Evolutionary conservation across 1,139 yeast species (phyloP), one percentile per base, ranked within the genome.

Genomic region (Lodderomyces elongisporus): DNA sequence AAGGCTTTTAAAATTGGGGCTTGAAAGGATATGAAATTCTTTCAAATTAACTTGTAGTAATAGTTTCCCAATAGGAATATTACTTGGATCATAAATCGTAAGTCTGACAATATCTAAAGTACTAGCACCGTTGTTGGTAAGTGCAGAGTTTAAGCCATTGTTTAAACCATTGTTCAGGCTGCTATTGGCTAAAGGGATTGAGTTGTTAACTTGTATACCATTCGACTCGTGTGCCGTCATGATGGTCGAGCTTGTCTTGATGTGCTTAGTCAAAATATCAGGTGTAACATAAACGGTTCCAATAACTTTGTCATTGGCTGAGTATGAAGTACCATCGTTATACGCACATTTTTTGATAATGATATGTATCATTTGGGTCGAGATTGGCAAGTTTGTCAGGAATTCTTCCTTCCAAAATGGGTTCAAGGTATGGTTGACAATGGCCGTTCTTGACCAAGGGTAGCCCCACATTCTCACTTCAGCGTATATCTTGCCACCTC

Each of bases 401-500:
- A 79, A 77, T 29, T 66, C 71, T 47, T 83, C 89, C 49, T 83
- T 78, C 85, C 89, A 83, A 50, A 83, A 83, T 3, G 85, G 84
- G 37, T 70, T 66, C 8, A 52, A 47, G 0, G 71, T 55, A 36
- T 66, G 62, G 25, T 62, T 56, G 0, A 80, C 84, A 14, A 70
- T 57, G 0, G 87, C 79, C 0, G 89, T 80, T 46, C 81, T 62
- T 28, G 79, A 79, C 85, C 85, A 79, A 0, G 81, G 76, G 17
- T 70, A 62, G 5, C 74, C 78, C 87, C 88, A 81, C 58, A 80
- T 64, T 9, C 69, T 57, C 3, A 82, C 63, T 47, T 81, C 88
- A 2, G 80, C 74, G 47, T 79, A 82, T 13, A 79, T 49, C 42
- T 69, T 64, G 2, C 65, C 56, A 4, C 16, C 6, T 8, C 15